A percentile compares a stretch with the other conserved stretches of the same genome.
Evolutionary conservation across 371 early-diverging fungal genomes (phyloP).

Genomic region (Vavraia culicis): DNA sequence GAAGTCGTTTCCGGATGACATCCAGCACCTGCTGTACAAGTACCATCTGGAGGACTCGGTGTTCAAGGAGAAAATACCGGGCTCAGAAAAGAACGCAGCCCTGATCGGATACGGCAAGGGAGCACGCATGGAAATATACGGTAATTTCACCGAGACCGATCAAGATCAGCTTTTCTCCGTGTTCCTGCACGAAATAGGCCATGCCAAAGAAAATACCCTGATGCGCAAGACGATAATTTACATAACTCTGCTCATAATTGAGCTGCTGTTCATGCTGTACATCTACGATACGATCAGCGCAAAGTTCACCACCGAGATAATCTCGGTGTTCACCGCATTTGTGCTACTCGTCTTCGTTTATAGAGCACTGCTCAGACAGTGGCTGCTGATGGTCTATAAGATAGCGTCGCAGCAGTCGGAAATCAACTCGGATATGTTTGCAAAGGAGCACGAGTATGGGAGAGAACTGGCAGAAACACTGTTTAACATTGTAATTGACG

Average conservation of each 20-base stretch:
- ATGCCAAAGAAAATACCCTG: slow-evolving; percentile 32
- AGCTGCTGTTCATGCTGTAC: slow-evolving; percentile 20
- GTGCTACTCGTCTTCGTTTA: slow-evolving; percentile 30
- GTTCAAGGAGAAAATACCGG: slow-evolving; percentile 22
- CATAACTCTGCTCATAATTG: slow-evolving; percentile 12
- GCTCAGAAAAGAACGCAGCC: slow-evolving; percentile 38
- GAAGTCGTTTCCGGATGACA: slow-evolving; percentile 19
- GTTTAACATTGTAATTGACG: slow-evolving; percentile 29
- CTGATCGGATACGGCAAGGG: slow-evolving; percentile 35
- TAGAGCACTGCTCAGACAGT: slow-evolving; percentile 17
- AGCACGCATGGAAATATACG: slow-evolving; percentile 41
- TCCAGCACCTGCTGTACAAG: slow-evolving; percentile 27
- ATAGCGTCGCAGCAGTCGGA: slow-evolving; percentile 37
- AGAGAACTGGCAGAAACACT: slow-evolving; percentile 23
- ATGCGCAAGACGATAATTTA: slow-evolving; percentile 29
- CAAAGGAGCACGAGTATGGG: slow-evolving; percentile 27
- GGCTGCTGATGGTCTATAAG: slow-evolving; percentile 31
- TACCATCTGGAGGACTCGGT: slow-evolving; percentile 27
- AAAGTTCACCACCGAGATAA: slow-evolving; percentile 9
- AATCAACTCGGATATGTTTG: slow-evolving; percentile 32
- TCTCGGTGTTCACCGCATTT: slow-evolving; percentile 24
- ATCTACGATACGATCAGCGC: slow-evolving; percentile 12
- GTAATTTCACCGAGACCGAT: slow-evolving; percentile 17
- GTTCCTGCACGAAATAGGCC: slow-evolving; percentile 41
- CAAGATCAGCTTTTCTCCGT: slow-evolving; percentile 24